phyloP scores from a whole-genome alignment of 495 filamentous ascomycete species.

The Xylaria cubensis region DNA sequence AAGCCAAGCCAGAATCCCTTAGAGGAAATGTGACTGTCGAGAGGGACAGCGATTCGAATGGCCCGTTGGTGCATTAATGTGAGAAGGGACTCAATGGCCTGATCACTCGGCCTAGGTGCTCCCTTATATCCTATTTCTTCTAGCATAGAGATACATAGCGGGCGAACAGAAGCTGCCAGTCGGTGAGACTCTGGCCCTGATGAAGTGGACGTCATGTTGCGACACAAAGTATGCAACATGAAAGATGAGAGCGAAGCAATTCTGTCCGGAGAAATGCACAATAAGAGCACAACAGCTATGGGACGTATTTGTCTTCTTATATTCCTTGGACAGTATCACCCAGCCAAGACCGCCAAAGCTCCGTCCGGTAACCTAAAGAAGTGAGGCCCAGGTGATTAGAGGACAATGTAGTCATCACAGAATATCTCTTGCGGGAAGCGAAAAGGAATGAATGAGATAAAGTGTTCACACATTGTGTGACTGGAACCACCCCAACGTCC shows the following conservation, averaged over 20 bases:
- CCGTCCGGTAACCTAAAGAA: too few species aligned
- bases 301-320: too few species aligned
- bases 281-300: too few species aligned
- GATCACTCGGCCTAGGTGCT: conserved; percentile 4
- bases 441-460: too few species aligned
- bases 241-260: background rate
- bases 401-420: too few species aligned
- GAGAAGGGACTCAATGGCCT: background rate
- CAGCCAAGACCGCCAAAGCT: too few species aligned
- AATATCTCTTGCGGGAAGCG: too few species aligned
- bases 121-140: conserved; percentile 20
- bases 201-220: background rate
- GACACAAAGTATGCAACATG: background rate
- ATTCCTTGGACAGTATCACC: too few species aligned
- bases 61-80: background rate
- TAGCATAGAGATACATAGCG: conserved; percentile 14
- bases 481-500: too few species aligned
- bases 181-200: background rate
- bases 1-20: background rate
- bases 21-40: background rate
- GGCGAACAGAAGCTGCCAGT: conserved; percentile 1
- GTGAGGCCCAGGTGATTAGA: too few species aligned
- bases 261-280: too few species aligned
- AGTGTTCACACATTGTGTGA: too few species aligned
- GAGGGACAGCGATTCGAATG: background rate